These are phyloP conservation scores for Trichomonas tenax DNA, from an alignment of 208 protist species.

Conservation along the genomic window DNA sequence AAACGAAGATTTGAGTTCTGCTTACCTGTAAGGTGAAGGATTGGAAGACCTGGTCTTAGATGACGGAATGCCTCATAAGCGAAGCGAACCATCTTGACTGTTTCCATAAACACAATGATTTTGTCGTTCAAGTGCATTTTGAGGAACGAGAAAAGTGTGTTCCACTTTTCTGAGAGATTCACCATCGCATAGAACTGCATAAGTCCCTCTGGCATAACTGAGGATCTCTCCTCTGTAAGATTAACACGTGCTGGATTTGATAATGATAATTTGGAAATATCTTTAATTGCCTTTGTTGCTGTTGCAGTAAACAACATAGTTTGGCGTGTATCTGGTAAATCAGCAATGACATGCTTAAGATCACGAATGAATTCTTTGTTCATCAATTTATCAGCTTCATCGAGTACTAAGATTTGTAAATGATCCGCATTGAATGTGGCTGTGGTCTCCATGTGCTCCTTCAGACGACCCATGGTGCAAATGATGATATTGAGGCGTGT, in stretches of 20 bases:
- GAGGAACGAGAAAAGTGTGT: not conserved
- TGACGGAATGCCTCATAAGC: not conserved
- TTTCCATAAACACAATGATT: slow-evolving; percentile 20
- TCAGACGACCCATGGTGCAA: slow-evolving; percentile 84
- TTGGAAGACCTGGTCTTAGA: not conserved
- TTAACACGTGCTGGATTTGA: not conserved
- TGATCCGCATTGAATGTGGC: slow-evolving; percentile 26
- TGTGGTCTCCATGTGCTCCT: slow-evolving; percentile 90
- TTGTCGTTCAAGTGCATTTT: not conserved
- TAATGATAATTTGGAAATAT: not conserved
- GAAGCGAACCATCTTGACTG: not conserved
- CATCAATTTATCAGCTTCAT: slow-evolving; percentile 91
- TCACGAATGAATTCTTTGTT: slow-evolving; percentile 85
- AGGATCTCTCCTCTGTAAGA: not conserved
- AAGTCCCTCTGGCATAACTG: not conserved
- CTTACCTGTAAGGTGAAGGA: not conserved
- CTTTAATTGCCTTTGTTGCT: slow-evolving; percentile 65
- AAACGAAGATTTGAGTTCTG: not conserved
- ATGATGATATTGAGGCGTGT: slow-evolving; percentile 87
- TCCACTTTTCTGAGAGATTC: not conserved
- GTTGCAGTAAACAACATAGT: slow-evolving; percentile 97
- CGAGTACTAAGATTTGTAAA: slow-evolving; percentile 61
- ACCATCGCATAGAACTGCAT: not conserved
- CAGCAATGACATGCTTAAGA: slow-evolving; percentile 71
- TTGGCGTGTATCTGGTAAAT: slow-evolving; percentile 69